Evolutionary conservation across 495 filamentous ascomycete genomes (phyloP), one percentile per base, ranked within the genome.

Genomic region (Poronia punctata): DNA sequence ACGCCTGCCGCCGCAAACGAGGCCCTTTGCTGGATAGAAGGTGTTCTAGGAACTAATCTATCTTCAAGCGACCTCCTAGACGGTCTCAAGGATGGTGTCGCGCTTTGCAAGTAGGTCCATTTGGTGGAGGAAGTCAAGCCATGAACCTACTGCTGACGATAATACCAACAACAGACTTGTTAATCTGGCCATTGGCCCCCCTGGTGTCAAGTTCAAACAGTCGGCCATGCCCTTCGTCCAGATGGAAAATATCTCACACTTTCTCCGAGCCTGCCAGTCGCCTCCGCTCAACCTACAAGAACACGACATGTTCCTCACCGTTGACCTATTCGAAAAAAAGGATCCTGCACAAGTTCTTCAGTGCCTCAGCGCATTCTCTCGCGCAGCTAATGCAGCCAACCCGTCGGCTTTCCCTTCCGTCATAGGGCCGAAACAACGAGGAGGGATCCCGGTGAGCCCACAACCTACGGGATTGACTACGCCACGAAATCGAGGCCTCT

Each of bases 221-320:
- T 93, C 86, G 0, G 54, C 79, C 18, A 97, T 96, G 88, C 92
- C 92, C 3, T 98, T 98, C 62, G 89, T 97, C 22, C 93, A 97
- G 63, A 97, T 95, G 92, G 92, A 99, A 59, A 97, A 99, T 53
- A 95, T 99, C 54, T 93, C 90, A 7, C 85, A 92, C 57, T 99
- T 96, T 67, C 80, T 99, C 33, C 80, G 78, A 50, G 86, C 88
- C 35, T 88, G 87, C 64, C 83, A 94, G 60, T 65, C 71, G 26
- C 78, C 84, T 19, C 92, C 93, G 3, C 70, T 99, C 22, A 85
- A 79, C 59, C 75, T 99, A 25, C 88, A 86, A 21, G 78, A 90
- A 3, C 93, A 97, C 66, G 93, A 99, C 59, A 76, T 89, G 48
- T 99, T 99, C 64, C 78, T 96, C 43, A 99, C 93, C 3, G 93